phyloP scores from a whole-genome alignment of 306 rosid genomes.

The cucumber (Cucumis sativus) region Cucumber_9930_V3 NC_026658.2:6414001-6414500 shows the following conservation, averaged over 20 bases:
- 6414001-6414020: constrained; percentile 65
- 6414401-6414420: background rate
- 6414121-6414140: constrained; percentile 70
- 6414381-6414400: background rate
- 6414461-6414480: background rate
- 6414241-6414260: background rate
- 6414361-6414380: background rate
- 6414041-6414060: constrained; percentile 76
- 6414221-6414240: background rate
- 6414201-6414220: background rate
- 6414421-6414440: background rate
- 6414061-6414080: constrained; percentile 88
- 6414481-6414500: background rate
- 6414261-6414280: background rate
- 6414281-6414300: background rate
- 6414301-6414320: background rate
- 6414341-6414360: background rate
- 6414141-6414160: constrained; percentile 77
- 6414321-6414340: background rate
- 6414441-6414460: background rate
- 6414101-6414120: constrained; percentile 71
- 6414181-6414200: background rate
- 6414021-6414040: constrained; percentile 45
- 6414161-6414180: background rate
- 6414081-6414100: constrained; percentile 74